phyloP scores from a whole-genome alignment of 306 rosid genomes.

The Rosa chinensis region DNA sequence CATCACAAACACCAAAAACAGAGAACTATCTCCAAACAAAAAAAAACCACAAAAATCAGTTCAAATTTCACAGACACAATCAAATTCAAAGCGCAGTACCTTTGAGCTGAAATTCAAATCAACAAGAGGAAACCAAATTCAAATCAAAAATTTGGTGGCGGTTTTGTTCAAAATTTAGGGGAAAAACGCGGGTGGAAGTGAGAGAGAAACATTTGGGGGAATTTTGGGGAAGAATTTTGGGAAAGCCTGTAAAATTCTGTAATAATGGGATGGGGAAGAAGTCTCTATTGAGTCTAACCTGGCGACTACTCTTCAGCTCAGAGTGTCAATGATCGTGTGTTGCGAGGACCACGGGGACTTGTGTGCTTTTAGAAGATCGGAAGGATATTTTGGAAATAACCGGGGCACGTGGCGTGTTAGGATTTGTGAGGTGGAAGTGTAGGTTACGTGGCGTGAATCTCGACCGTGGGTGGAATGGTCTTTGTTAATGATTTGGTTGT shows the following conservation, averaged over 20 bases:
- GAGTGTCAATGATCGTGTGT: conserved; percentile 27
- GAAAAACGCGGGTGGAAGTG: conserved; percentile 23
- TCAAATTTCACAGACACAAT: conserved; percentile 20
- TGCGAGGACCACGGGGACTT: not conserved
- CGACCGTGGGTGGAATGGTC: conserved; percentile 35
- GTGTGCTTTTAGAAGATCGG: not conserved
- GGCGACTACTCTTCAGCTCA: conserved; percentile 39
- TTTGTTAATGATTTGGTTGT: not conserved
- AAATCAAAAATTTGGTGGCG: not conserved
- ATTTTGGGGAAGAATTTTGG: conserved; percentile 7
- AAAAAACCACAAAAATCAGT: conserved; percentile 21
- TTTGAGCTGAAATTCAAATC: conserved; percentile 2
- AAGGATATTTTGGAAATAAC: not conserved
- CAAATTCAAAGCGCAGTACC: conserved; percentile 14
- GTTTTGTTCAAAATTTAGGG: not conserved
- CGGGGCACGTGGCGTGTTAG: not conserved
- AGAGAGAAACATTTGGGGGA: conserved; percentile 30
- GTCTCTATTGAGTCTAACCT: conserved; percentile 42
- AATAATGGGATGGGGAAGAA: not conserved
- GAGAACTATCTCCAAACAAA: not conserved
- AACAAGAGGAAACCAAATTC: not conserved
- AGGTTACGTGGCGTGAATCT: conserved; percentile 6
- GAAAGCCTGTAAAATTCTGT: not conserved
- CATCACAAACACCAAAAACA: no score
- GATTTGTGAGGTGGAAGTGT: not conserved